These are phyloP conservation scores for Datisca glomerata DNA, from an alignment of 306 rosid species.

Conservation along the genomic window DNA sequence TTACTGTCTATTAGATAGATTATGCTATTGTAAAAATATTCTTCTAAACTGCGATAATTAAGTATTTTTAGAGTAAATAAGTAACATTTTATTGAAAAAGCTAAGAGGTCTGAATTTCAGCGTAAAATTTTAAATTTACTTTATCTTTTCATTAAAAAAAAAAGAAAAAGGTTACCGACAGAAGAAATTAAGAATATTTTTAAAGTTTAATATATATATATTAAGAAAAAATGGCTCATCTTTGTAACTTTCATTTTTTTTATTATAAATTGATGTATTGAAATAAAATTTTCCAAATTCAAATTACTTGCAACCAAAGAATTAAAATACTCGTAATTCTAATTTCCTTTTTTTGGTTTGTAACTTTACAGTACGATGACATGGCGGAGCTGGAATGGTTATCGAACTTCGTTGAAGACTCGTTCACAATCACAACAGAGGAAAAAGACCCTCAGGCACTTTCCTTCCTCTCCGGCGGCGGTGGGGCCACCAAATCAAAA, in stretches of 20 bases:
- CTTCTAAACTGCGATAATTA: too few relatives aligned
- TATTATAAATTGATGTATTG: neutral
- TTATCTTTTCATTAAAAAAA: too few relatives aligned
- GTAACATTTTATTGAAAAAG: too few relatives aligned
- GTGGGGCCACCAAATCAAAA: conserved; percentile 5
- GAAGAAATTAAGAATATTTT: too few relatives aligned
- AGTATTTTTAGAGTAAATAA: too few relatives aligned
- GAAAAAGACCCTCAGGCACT: conserved; percentile 35
- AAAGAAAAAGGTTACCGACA: too few relatives aligned
- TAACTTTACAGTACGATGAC: conserved; percentile 34
- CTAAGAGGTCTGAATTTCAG: too few relatives aligned
- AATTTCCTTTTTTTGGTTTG: conserved; percentile 2
- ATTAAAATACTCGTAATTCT: neutral
- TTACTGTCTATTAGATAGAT: too few relatives aligned
- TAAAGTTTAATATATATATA: too few relatives aligned
- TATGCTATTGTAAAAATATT: too few relatives aligned
- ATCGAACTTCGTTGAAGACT: conserved; percentile 59
- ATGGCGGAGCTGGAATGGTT: conserved; percentile 69
- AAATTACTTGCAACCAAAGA: neutral
- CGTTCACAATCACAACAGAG: conserved; percentile 45
- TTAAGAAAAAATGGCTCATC: too few relatives aligned
- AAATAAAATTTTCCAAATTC: neutral
- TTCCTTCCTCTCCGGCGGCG: conserved; percentile 18
- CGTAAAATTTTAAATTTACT: too few relatives aligned
- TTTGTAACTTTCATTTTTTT: neutral